A percentile compares a stretch with the other conserved stretches of the same genome.
phyloP scores from a whole-genome alignment of 176 grass and related monocot species.

The Elymus sibiricus region DNA sequence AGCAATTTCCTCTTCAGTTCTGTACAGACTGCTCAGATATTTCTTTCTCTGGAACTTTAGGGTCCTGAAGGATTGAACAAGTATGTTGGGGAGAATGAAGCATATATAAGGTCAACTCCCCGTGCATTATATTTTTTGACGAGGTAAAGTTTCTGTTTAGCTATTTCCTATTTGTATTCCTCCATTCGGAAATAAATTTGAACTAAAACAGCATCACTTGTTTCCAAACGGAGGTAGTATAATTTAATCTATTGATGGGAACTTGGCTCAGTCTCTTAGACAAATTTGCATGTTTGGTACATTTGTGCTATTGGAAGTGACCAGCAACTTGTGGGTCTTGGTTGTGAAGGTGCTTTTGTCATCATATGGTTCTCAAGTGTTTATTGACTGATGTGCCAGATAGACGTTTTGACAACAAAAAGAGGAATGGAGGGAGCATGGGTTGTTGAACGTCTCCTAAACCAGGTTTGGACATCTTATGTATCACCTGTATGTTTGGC shows the following conservation, averaged over 20 bases:
- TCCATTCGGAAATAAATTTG: too few species aligned
- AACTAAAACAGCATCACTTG: too few species aligned
- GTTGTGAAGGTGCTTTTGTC: neutral
- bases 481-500: neutral
- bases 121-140: constrained; percentile 91
- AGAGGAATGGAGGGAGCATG: constrained; percentile 77
- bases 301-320: neutral
- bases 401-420: constrained; percentile 90
- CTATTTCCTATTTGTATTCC: neutral
- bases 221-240: neutral
- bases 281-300: neutral
- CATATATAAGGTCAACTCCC: constrained; percentile 74
- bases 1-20: neutral
- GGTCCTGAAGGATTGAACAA: constrained; percentile 80
- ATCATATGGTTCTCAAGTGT: neutral
- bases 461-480: constrained; percentile 47
- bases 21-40: neutral
- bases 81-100: constrained; percentile 88
- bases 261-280: neutral
- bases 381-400: constrained; percentile 39
- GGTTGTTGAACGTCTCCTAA: constrained; percentile 73
- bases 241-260: constrained; percentile 1
- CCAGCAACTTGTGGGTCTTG: neutral
- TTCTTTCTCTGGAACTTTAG: constrained; percentile 39
- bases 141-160: constrained; percentile 48